These are phyloP conservation scores for Peronosclerospora sorghi DNA, from an alignment of 352 stramenopile species.

Conservation along the genomic window DNA sequence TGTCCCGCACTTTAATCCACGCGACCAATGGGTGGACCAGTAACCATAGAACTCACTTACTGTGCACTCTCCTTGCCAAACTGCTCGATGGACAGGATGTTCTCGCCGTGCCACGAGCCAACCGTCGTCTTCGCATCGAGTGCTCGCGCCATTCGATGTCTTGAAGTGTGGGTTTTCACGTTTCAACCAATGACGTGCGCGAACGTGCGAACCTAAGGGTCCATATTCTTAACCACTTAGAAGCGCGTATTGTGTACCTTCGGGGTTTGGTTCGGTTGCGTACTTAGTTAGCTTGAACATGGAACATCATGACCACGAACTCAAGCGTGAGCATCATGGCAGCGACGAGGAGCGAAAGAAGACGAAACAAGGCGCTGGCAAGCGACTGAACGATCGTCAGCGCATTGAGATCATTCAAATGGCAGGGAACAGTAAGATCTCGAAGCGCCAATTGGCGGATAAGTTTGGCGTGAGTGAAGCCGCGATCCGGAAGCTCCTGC, in stretches of 20 bases:
- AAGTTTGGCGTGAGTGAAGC: conserved; percentile 72
- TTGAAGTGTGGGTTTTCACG: too few relatives aligned
- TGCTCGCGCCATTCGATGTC: conserved; percentile 17
- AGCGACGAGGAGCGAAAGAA: conserved; percentile 29
- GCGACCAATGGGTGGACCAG: too few relatives aligned
- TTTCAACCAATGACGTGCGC: too few relatives aligned
- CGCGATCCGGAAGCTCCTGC: conserved; percentile 68
- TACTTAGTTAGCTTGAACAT: too few relatives aligned
- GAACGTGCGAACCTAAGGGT: too few relatives aligned
- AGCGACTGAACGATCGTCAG: conserved; percentile 73
- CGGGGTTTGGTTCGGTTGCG: too few relatives aligned
- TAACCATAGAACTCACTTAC: conserved; percentile 16
- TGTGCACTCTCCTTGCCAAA: conserved; percentile 64
- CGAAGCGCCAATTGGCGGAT: conserved; percentile 64
- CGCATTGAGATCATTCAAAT: conserved; percentile 79
- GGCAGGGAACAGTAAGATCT: conserved; percentile 64
- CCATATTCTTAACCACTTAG: too few relatives aligned
- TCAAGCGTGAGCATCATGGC: too few relatives aligned
- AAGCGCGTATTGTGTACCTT: too few relatives aligned
- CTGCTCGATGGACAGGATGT: conserved; percentile 72
- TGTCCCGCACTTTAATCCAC: too few relatives aligned
- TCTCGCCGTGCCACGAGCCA: conserved; percentile 54
- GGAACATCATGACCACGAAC: too few relatives aligned
- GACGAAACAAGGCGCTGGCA: conserved; percentile 51
- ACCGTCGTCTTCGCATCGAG: conserved; percentile 51